Conservation (phyloP, 2,329 filamentous ascomycete genomes). For the Falciphora oryzae region DNA sequence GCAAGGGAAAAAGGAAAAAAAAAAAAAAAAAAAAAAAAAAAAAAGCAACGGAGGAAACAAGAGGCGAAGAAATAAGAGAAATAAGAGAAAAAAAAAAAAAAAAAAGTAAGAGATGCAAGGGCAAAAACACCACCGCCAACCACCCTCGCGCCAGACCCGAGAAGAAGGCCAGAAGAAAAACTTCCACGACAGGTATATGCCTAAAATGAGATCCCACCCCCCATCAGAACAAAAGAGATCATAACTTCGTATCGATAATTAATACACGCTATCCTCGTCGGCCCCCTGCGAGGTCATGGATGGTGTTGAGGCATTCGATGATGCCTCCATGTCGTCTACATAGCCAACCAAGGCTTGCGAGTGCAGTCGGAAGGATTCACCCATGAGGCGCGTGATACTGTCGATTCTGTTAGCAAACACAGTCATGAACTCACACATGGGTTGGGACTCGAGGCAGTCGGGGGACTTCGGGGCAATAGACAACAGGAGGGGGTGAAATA, state of each 20-base stretch:
- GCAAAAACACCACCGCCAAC: conserved; percentile 13
- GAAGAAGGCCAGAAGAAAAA: conserved; percentile 26
- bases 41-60: conserved; percentile 15
- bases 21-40: too few relatives aligned
- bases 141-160: conserved; percentile 16
- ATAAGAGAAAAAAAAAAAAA: conserved; percentile 16
- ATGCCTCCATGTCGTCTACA: conserved; percentile 73
- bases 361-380: conserved; percentile 95
- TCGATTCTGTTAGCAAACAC: conserved; percentile 34
- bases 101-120: conserved; percentile 16
- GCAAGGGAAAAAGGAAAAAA: neutral
- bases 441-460: too few relatives aligned
- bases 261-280: conserved; percentile 63
- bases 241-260: conserved; percentile 43
- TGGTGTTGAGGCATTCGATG: conserved; percentile 63
- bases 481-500: neutral
- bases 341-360: conserved; percentile 92
- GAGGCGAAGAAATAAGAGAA: conserved; percentile 4
- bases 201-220: conserved; percentile 25
- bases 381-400: conserved; percentile 91
- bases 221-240: conserved; percentile 40
- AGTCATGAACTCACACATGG: neutral
- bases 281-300: conserved; percentile 68
- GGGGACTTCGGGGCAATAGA: neutral
- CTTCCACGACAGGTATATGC: conserved; percentile 37